phyloP scores from a whole-genome alignment of 2,329 filamentous ascomycete genomes.

The Aspergillus hiratsukae region DNA sequence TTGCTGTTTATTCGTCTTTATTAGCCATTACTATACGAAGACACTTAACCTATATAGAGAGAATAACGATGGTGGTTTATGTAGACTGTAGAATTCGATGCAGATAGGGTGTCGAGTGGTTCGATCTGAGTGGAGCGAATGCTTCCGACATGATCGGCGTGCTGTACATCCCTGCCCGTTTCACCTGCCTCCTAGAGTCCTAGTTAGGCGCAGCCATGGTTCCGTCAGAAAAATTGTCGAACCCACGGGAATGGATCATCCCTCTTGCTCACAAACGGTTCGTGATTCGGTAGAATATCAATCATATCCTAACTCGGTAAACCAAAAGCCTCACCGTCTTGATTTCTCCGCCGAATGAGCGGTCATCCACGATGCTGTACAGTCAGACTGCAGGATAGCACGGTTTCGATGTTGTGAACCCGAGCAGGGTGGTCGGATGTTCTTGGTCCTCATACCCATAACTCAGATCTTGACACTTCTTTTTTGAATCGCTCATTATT shows the following conservation, averaged over 20 bases:
- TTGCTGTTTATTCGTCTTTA: neutral
- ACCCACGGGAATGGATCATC: slow-evolving; percentile 27
- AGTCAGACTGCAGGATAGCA: neutral
- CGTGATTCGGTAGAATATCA: neutral
- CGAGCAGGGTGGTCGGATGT: neutral
- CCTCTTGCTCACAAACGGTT: slow-evolving; percentile 18
- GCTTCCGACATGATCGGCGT: slow-evolving; percentile 20
- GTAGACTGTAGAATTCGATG: neutral
- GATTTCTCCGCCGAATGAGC: neutral
- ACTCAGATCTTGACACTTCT: neutral
- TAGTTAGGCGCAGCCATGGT: slow-evolving; percentile 13
- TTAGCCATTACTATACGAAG: neutral
- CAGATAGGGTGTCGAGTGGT: neutral
- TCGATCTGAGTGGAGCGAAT: neutral
- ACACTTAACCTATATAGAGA: neutral
- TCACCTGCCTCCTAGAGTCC: slow-evolving; percentile 13
- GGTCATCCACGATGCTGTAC: neutral
- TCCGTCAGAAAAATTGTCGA: slow-evolving; percentile 22
- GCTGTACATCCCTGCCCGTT: slow-evolving; percentile 19
- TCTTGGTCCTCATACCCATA: neutral
- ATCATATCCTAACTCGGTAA: neutral
- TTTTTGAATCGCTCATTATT: neutral
- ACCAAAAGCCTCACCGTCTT: neutral
- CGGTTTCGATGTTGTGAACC: neutral
- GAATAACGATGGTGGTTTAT: neutral